Evolutionary conservation across 2,329 filamentous ascomycete species (phyloP).

Genomic region (Sporothrix brasiliensis): DNA sequence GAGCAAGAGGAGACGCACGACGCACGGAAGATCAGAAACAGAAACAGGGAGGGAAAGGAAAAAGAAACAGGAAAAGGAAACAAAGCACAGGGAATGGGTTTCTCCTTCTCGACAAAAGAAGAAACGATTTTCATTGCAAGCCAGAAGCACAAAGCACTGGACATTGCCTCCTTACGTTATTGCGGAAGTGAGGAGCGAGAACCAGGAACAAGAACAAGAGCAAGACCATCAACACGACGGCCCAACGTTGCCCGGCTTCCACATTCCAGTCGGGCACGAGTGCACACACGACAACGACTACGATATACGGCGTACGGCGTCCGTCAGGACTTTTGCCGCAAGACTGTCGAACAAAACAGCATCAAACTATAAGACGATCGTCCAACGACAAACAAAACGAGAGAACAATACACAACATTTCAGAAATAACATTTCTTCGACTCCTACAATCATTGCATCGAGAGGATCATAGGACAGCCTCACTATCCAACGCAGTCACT

Average conservation of each 20-base stretch:
- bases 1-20: background rate
- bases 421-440: background rate
- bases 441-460: no score
- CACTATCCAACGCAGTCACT: no score
- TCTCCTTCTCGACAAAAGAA: background rate
- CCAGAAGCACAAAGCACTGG: background rate
- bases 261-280: conserved; percentile 19
- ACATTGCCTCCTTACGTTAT: no score
- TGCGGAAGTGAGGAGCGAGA: background rate
- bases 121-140: no score
- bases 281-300: no score
- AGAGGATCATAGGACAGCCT: no score
- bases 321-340: no score
- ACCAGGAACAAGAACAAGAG: background rate
- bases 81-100: background rate
- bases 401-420: background rate
- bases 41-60: background rate
- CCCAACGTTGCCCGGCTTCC: conserved; percentile 15
- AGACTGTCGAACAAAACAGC: background rate
- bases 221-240: background rate
- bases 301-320: no score
- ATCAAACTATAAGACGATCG: no score
- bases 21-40: background rate
- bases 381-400: background rate
- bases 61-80: background rate